phyloP scores from a whole-genome alignment of 208 protist species.

The Leishmania amazonensis region DNA sequence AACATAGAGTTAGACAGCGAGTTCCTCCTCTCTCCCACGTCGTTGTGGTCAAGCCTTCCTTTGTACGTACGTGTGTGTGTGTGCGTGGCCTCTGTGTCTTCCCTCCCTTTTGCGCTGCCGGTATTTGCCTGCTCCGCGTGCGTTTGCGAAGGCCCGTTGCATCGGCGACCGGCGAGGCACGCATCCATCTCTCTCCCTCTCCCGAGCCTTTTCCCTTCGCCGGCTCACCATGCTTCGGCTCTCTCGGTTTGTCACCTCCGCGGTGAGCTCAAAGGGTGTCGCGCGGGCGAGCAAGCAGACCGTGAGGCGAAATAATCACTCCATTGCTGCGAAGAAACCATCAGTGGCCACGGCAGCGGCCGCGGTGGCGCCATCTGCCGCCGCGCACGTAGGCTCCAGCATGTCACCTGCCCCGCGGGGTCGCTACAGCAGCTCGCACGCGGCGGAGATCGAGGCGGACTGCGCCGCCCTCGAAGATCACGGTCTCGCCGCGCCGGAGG shows the following conservation, averaged over 20 bases:
- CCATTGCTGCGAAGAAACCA: background rate
- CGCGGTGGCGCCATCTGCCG: background rate
- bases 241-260: slow-evolving; percentile 3
- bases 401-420: background rate
- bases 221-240: slow-evolving; percentile 11
- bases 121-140: background rate
- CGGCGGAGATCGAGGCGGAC: slow-evolving; percentile 7
- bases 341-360: background rate
- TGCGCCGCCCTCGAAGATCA: slow-evolving; percentile 9
- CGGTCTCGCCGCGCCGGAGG: slow-evolving; percentile 1
- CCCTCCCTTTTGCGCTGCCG: background rate
- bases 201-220: background rate
- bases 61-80: background rate
- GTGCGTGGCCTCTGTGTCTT: too few relatives aligned
- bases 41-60: background rate
- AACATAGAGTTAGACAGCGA: background rate
- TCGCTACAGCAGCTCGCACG: background rate
- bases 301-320: background rate
- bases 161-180: background rate
- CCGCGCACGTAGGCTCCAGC: background rate
- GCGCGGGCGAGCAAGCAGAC: background rate
- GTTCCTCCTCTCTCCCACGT: too few relatives aligned
- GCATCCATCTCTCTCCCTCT: background rate
- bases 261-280: slow-evolving; percentile 7
- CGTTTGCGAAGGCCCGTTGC: background rate